Evolutionary conservation across 1,284 basidiomycete species (phyloP).

Genomic region (Xanthoconium separans): DNA sequence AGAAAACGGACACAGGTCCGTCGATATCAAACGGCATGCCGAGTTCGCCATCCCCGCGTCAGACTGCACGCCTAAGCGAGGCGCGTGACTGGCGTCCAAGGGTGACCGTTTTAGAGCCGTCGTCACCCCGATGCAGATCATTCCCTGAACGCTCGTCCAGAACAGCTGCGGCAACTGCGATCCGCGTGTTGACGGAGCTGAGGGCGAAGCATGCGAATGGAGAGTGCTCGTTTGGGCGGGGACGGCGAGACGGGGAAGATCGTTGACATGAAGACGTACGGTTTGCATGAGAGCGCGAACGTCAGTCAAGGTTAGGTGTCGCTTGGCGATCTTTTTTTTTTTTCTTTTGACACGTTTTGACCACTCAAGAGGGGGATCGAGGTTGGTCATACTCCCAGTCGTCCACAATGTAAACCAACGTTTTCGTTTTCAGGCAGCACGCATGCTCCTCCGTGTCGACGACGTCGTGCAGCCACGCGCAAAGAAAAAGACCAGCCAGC

Average conservation of each 20-base stretch:
- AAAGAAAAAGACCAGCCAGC: constrained; percentile 55
- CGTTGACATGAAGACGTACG: constrained; percentile 93
- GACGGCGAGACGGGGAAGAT: constrained; percentile 95
- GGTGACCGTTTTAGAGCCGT: constrained; percentile 91
- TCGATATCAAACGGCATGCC: constrained; percentile 98
- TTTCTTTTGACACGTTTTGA: too few relatives aligned
- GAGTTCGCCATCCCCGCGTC: constrained; percentile 97
- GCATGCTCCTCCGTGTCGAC: constrained; percentile 87
- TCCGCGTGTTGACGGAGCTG: constrained; percentile 89
- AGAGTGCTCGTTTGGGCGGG: constrained; percentile 86
- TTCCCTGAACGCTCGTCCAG: constrained; percentile 93
- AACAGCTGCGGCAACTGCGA: constrained; percentile 94
- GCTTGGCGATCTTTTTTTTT: not conserved
- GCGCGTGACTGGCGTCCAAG: constrained; percentile 80
- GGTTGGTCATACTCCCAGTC: constrained; percentile 37
- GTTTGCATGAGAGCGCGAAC: constrained; percentile 91
- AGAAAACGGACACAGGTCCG: constrained; percentile 75
- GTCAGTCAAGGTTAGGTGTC: constrained; percentile 66
- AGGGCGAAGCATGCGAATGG: constrained; percentile 94
- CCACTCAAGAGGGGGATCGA: too few relatives aligned
- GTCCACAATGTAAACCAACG: not conserved
- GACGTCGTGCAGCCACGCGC: constrained; percentile 89
- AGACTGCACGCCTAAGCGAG: constrained; percentile 85
- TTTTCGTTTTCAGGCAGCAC: constrained; percentile 60
- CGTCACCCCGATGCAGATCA: constrained; percentile 96